A percentile compares a stretch with the other conserved stretches of the same genome.
phyloP scores from a whole-genome alignment of 148 eudicot genomes.

The Polygonum maritimum region DNA sequence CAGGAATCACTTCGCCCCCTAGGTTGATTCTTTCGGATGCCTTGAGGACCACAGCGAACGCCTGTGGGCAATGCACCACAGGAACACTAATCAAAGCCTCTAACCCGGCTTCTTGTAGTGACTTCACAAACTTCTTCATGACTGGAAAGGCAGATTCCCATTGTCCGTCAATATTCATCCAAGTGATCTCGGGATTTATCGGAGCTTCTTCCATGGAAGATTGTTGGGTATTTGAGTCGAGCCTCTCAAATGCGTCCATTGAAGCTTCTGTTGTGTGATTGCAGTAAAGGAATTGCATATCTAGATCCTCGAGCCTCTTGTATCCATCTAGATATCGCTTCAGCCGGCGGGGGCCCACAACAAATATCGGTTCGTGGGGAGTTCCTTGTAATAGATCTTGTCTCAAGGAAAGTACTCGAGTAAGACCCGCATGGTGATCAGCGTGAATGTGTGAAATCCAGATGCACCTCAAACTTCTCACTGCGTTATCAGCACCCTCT shows the following conservation, averaged over 20 bases:
- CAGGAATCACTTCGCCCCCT: conserved; percentile 48
- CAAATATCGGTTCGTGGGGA: conserved; percentile 70
- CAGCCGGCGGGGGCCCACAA: conserved; percentile 75
- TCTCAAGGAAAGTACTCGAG: conserved; percentile 80
- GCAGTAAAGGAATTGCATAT: conserved; percentile 90
- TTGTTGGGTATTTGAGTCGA: conserved; percentile 18
- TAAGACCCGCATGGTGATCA: conserved; percentile 95
- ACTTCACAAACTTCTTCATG: conserved; percentile 33
- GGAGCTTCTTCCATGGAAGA: conserved; percentile 12
- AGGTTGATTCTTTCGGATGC: conserved; percentile 45
- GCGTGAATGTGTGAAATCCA: conserved; percentile 99
- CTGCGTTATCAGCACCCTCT: conserved; percentile 82
- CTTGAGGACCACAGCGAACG: conserved; percentile 56
- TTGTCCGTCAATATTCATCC: conserved; percentile 28
- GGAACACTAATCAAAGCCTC: conserved; percentile 68
- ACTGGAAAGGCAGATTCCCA: conserved; percentile 25
- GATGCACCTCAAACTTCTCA: conserved; percentile 57
- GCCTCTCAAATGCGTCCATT: conserved; percentile 33
- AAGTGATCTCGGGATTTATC: conserved; percentile 7
- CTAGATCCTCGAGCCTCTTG: conserved; percentile 73
- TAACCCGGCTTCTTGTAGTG: conserved; percentile 61
- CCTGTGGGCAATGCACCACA: conserved; percentile 87
- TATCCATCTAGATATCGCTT: conserved; percentile 75
- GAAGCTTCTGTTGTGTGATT: conserved; percentile 67
- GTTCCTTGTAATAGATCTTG: conserved; percentile 57